Percentiles rank a stretch among this genome's conserved stretches.
phyloP scores from a whole-genome alignment of 2,329 filamentous ascomycete species.

The Juglanconis juglandina region DNA sequence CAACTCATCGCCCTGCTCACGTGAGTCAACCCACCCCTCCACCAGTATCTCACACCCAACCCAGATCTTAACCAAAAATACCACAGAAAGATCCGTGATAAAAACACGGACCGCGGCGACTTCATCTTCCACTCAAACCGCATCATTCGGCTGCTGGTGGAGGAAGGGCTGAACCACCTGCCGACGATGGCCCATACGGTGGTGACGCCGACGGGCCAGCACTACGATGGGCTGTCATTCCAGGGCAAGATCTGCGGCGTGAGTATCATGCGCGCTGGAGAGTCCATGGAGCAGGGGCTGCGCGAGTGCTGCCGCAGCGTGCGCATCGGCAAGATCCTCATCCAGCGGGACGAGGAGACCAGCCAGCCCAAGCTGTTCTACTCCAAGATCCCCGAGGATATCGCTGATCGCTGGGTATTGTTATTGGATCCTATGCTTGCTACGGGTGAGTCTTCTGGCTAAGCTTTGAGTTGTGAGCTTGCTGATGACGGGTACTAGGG shows the following conservation, averaged over 20 bases:
- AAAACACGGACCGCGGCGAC: constrained; percentile 83
- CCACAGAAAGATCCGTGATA: constrained; percentile 87
- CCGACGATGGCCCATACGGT: constrained; percentile 86
- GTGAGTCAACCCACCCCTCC: constrained; percentile 56
- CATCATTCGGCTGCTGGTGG: constrained; percentile 92
- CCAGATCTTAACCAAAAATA: constrained; percentile 11
- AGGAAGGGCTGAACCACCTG: constrained; percentile 95
- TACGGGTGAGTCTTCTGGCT: constrained; percentile 61
- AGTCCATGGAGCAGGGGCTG: constrained; percentile 97
- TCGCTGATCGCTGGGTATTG: constrained; percentile 87
- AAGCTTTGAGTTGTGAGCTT: background rate
- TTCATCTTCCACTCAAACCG: constrained; percentile 99
- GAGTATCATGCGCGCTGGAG: constrained; percentile 95
- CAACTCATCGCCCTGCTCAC: constrained; percentile 96
- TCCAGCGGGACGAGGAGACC: constrained; percentile 96
- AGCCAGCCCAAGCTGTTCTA: constrained; percentile 91
- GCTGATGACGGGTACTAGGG: constrained; percentile 46
- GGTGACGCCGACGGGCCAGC: constrained; percentile 83
- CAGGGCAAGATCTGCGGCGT: constrained; percentile 98
- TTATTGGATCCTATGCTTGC: constrained; percentile 98
- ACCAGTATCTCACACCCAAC: background rate
- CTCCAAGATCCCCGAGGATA: constrained; percentile 94
- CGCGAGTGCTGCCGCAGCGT: constrained; percentile 97
- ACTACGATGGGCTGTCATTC: constrained; percentile 89
- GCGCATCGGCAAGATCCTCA: constrained; percentile 95